Conservation (phyloP, 192 early-diverging fungal genomes). For the Dissophora ornata region DNA sequence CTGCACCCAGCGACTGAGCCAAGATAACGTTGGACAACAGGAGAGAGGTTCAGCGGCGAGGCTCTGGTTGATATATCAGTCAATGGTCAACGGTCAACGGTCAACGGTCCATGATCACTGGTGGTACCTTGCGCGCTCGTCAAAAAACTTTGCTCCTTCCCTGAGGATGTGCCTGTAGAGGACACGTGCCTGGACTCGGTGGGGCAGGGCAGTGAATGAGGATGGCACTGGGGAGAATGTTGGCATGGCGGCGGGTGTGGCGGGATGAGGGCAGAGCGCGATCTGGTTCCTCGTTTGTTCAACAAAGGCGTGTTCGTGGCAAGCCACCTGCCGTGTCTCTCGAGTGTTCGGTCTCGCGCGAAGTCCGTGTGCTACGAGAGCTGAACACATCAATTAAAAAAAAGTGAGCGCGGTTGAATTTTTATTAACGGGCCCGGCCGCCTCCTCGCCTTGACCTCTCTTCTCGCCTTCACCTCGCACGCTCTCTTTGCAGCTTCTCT, state of each 20-base stretch:
- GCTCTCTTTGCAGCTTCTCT: neutral
- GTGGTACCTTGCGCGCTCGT: slow-evolving; percentile 43
- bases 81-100: too few relatives aligned
- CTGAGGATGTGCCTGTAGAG: slow-evolving; percentile 46
- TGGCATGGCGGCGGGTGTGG: slow-evolving; percentile 18
- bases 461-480: neutral
- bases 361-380: too few relatives aligned
- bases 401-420: too few relatives aligned
- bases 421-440: too few relatives aligned
- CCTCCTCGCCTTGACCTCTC: neutral
- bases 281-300: neutral
- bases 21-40: too few relatives aligned
- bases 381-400: too few relatives aligned
- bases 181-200: slow-evolving; percentile 9
- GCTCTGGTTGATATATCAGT: too few relatives aligned
- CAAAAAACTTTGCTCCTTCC: slow-evolving; percentile 41
- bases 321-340: too few relatives aligned
- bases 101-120: neutral
- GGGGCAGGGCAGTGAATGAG: slow-evolving; percentile 20
- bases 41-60: too few relatives aligned
- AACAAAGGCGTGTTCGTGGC: too few relatives aligned
- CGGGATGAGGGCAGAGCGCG: neutral
- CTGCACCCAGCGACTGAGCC: slow-evolving; percentile 24
- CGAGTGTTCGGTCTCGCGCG: too few relatives aligned
- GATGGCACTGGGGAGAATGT: slow-evolving; percentile 28